Conservation (phyloP, 2,329 filamentous ascomycete species). For the Alternaria rosae region DNA sequence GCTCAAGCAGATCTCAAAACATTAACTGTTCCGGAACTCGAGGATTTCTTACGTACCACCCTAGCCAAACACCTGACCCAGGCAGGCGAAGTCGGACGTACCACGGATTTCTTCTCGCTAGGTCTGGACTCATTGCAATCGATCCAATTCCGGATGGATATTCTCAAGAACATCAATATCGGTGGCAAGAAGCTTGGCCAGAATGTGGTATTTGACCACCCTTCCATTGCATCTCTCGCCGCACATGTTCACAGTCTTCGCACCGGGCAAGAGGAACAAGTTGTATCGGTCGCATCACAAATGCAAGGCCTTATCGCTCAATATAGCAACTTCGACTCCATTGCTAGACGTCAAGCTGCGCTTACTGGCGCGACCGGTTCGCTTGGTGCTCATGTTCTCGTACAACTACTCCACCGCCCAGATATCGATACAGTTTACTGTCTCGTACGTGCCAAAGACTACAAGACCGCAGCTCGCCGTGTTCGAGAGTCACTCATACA, state of each 20-base stretch:
- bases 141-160: slow-evolving; percentile 61
- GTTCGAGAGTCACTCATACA: slow-evolving; percentile 46
- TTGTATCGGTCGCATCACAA: slow-evolving; percentile 48
- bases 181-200: slow-evolving; percentile 56
- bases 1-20: not conserved
- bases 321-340: slow-evolving; percentile 50
- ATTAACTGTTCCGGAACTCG: not conserved
- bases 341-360: slow-evolving; percentile 37
- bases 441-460: slow-evolving; percentile 57
- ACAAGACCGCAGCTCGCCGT: slow-evolving; percentile 44
- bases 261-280: slow-evolving; percentile 43
- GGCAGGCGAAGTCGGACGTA: slow-evolving; percentile 23
- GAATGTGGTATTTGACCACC: slow-evolving; percentile 67
- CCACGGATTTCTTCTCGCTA: slow-evolving; percentile 66
- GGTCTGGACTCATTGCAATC: slow-evolving; percentile 68
- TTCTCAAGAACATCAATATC: slow-evolving; percentile 61
- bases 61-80: slow-evolving; percentile 22
- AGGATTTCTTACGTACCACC: slow-evolving; percentile 27
- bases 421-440: slow-evolving; percentile 57
- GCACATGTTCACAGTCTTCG: slow-evolving; percentile 55
- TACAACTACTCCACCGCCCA: slow-evolving; percentile 38
- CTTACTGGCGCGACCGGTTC: slow-evolving; percentile 73
- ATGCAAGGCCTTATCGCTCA: slow-evolving; percentile 57
- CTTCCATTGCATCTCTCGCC: slow-evolving; percentile 57
- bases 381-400: slow-evolving; percentile 66